These are phyloP conservation scores for Penstemon davidsonii DNA, from an alignment of 257 asterid genomes.

Conservation along the genomic window DNA sequence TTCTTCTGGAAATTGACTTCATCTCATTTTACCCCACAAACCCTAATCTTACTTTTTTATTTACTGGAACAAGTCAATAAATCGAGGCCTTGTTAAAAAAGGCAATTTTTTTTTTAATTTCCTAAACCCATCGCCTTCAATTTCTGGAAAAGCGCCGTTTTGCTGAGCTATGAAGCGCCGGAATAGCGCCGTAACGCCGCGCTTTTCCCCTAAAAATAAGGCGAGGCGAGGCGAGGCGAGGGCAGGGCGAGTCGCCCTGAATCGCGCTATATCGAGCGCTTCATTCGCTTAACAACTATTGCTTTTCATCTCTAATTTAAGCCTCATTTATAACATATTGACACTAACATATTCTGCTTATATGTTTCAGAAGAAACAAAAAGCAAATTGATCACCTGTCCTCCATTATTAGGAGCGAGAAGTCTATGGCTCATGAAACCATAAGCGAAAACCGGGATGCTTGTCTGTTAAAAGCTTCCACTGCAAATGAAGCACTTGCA, in stretches of 20 bases:
- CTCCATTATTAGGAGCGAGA: conserved; percentile 52
- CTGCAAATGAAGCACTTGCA: conserved; percentile 33
- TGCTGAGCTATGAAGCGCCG: conserved; percentile 1
- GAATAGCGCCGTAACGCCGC: no score
- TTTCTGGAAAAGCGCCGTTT: no score
- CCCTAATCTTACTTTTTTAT: no score
- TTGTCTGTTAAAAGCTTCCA: conserved; percentile 36
- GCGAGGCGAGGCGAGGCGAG: no score
- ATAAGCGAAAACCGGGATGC: conserved; percentile 39
- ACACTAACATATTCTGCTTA: conserved; percentile 7
- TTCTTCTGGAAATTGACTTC: conserved; percentile 35
- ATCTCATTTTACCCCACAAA: no score
- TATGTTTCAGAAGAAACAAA: conserved; percentile 67
- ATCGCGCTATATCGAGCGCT: neutral
- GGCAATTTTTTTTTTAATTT: no score
- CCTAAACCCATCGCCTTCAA: no score
- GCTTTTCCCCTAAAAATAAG: no score
- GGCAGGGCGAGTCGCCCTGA: conserved; percentile 19
- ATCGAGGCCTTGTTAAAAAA: no score
- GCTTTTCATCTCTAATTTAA: conserved; percentile 1
- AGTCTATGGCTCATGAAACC: conserved; percentile 45
- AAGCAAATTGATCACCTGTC: conserved; percentile 59
- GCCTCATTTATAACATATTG: no score
- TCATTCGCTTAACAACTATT: neutral
- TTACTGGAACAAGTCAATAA: no score